A percentile compares a stretch with the other conserved stretches of the same genome.
Evolutionary conservation across 805 yeast species (phyloP).

Genomic region (Ogataea chonburiensis): DNA sequence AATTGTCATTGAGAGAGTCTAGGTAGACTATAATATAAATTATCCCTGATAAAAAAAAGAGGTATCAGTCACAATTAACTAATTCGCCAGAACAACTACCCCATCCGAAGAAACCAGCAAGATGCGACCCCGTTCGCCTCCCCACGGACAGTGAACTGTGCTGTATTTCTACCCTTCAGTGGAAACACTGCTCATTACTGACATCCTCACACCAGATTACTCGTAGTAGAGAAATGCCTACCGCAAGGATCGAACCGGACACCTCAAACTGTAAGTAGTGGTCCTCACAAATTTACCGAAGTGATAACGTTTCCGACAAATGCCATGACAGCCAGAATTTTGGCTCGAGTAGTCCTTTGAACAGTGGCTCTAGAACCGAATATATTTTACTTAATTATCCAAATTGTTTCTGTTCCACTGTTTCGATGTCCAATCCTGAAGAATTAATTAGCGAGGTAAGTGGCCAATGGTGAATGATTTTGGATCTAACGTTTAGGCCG

Average conservation of each 20-base stretch:
- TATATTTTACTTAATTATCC: not conserved
- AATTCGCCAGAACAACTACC: constrained; percentile 18
- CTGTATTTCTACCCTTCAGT: constrained; percentile 47
- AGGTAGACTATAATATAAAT: constrained; percentile 4
- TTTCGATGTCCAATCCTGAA: constrained; percentile 36
- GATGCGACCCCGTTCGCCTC: constrained; percentile 41
- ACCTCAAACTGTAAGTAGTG: constrained; percentile 35
- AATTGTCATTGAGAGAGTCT: constrained; percentile 74
- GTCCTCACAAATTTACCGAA: constrained; percentile 18
- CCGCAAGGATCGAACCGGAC: constrained; percentile 47
- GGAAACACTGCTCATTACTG: constrained; percentile 36
- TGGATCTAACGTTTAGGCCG: constrained; percentile 46
- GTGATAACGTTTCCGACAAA: constrained; percentile 33
- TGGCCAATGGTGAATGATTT: constrained; percentile 3
- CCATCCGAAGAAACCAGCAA: constrained; percentile 34
- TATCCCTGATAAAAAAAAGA: constrained; percentile 8
- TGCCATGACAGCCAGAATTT: constrained; percentile 32
- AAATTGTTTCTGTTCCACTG: constrained; percentile 1
- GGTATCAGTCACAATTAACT: constrained; percentile 27
- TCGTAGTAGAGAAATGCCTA: constrained; percentile 29
- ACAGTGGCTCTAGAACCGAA: too few species aligned
- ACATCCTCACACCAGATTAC: constrained; percentile 32
- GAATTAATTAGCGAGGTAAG: constrained; percentile 34
- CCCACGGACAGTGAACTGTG: constrained; percentile 43
- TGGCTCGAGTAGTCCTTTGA: not conserved